A percentile compares a stretch with the other conserved stretches of the same genome.
Evolutionary conservation across 2,329 filamentous ascomycete species (phyloP).

Genomic region (Ophidiomyces ophidiicola): DNA sequence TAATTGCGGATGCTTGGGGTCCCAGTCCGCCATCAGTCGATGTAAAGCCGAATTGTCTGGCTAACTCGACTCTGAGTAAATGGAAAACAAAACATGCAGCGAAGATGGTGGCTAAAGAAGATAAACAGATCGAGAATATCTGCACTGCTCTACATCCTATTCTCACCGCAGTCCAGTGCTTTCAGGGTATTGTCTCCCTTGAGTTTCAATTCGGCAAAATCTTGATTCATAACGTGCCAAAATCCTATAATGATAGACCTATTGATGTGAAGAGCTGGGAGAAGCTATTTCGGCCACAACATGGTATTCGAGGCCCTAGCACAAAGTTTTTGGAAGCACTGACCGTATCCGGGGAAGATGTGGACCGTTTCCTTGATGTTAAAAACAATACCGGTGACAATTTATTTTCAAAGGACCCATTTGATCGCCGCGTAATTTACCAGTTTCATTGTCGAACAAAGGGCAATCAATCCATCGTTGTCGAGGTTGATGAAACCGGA

Average conservation of each 20-base stretch:
- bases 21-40: background rate
- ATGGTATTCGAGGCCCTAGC: conserved; percentile 20
- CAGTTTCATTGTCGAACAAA: conserved; percentile 31
- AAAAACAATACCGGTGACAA: conserved; percentile 18
- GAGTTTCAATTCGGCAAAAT: conserved; percentile 30
- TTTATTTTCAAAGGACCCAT: conserved; percentile 19
- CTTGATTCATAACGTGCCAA: conserved; percentile 22
- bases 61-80: conserved; percentile 7
- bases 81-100: conserved; percentile 12
- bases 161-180: conserved; percentile 26
- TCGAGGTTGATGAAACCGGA: conserved; percentile 26
- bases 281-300: conserved; percentile 24
- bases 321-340: conserved; percentile 28
- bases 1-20: conserved; percentile 24
- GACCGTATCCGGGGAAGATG: conserved; percentile 31
- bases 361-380: conserved; percentile 30
- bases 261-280: conserved; percentile 22
- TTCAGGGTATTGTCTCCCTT: conserved; percentile 26
- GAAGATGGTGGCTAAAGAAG: conserved; percentile 10
- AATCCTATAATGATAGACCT: conserved; percentile 14
- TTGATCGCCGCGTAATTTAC: conserved; percentile 20
- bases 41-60: background rate
- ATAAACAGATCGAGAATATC: conserved; percentile 18
- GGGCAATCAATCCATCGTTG: conserved; percentile 22
- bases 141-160: conserved; percentile 22